phyloP scores from a whole-genome alignment of 208 protist species.

The Phytomonas sp. region DNA sequence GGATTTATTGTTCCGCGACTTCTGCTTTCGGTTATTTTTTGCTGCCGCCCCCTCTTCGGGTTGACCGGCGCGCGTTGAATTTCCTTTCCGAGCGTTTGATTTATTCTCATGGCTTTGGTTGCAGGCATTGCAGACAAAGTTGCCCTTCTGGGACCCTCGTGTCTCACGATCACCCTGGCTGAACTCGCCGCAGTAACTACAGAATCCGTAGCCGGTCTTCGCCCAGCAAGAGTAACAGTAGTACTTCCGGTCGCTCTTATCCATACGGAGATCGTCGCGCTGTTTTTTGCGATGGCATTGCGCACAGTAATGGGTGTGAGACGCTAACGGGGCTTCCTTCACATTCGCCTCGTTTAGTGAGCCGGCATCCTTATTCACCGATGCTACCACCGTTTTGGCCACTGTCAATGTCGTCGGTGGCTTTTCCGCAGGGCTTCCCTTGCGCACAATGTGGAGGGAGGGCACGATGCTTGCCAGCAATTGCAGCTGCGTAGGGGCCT shows the following conservation, averaged over 20 bases:
- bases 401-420: constrained; percentile 5
- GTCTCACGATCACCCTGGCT: constrained; percentile 37
- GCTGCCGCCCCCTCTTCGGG: constrained; percentile 16
- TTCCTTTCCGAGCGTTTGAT: not conserved
- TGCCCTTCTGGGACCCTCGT: constrained; percentile 29
- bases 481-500: constrained; percentile 19
- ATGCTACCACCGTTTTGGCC: constrained; percentile 1
- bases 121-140: constrained; percentile 36
- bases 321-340: not conserved
- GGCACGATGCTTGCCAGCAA: constrained; percentile 60
- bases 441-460: constrained; percentile 50
- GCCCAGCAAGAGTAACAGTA: constrained; percentile 82
- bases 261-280: constrained; percentile 58
- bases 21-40: constrained; percentile 14
- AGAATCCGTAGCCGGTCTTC: constrained; percentile 55
- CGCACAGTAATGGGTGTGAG: constrained; percentile 20
- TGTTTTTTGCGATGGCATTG: constrained; percentile 46
- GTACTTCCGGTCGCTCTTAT: constrained; percentile 31
- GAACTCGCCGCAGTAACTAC: constrained; percentile 57
- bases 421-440: constrained; percentile 7
- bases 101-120: constrained; percentile 3
- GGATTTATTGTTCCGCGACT: constrained; percentile 9
- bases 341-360: not conserved
- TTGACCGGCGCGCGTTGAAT: not conserved
- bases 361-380: not conserved